Base-by-base conservation (phyloP, 305 asterid species). In the Plantago rigida region DNA sequence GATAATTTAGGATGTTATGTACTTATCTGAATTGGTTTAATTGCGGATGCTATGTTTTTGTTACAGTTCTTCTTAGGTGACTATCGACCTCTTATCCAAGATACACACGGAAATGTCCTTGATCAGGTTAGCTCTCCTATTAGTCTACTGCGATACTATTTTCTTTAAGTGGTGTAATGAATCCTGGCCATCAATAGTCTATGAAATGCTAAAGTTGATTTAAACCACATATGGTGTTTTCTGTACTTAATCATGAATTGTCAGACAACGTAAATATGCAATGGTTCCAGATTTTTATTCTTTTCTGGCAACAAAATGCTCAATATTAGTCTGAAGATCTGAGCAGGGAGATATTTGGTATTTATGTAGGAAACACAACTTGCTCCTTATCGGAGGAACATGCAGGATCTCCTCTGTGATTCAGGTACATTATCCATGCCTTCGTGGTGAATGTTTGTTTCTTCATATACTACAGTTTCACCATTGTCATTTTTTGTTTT, bases 351-450 rank as follows among this genome's bases (percentile, higher is more conserved):
- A 44, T 62, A 68, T 71, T 51, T 45, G 46, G 66, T 65, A 56
- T 68, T 64, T 15, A 56, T 73, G 60, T 73, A 91, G 97, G 99
- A 92, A 82, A 89, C 96, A n/a, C 99, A 89, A 69, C 87, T 86
- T 71, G 87, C 86, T 73, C 99, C 99, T 19, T 89, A 86, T 51
- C 79, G 89, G 66, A 84, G 99, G 79, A 92, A 92, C 73, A 83
- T 86, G 91, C 99, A 92, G 82, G 99, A 92, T 81, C 89, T 86
- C 74, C 94, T 92, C 28, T 92, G 99, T 70, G 97, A 92, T 75
- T 81, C 99, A 74, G 95, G 99, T 92, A 71, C 56, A 69, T 68
- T 52, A 14, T 36, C 62, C n/a, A 47, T 41, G 41, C 47, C 71
- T 57, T 49, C 48, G 39, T 42, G 53, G 45, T 57, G 47, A 58